phyloP scores from a whole-genome alignment of 305 asterid species.

The Fraxinus nigra region DNA sequence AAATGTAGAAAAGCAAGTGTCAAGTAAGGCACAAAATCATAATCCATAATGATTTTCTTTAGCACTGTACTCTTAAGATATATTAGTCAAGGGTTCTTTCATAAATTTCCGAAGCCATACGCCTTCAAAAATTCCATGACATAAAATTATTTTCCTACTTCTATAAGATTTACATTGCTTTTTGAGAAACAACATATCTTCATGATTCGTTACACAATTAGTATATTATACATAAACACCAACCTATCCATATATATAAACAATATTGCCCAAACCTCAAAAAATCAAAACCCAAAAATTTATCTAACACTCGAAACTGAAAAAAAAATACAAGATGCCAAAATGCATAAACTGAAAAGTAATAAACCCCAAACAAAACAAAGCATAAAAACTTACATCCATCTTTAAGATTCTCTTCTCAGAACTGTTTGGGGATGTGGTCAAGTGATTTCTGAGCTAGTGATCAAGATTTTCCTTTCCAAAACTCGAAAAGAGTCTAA shows the following conservation, averaged over 20 bases:
- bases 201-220: neutral
- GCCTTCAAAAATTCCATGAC: neutral
- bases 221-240: neutral
- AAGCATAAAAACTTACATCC: slow-evolving; percentile 50
- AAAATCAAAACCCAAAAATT: neutral
- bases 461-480: too few relatives aligned
- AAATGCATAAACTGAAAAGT: neutral
- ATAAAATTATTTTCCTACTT: neutral
- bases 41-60: neutral
- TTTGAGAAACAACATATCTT: neutral
- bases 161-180: neutral
- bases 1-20: neutral
- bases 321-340: neutral
- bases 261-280: neutral
- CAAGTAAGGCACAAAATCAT: neutral
- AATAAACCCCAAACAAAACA: neutral
- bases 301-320: neutral
- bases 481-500: too few relatives aligned
- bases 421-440: slow-evolving; percentile 80
- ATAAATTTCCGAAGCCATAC: neutral
- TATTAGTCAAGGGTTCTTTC: neutral
- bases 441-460: slow-evolving; percentile 50
- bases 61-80: neutral
- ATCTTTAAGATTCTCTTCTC: slow-evolving; percentile 78
- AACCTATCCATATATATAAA: neutral